Conservation (phyloP, 441 rosid species). For the Geranium incanum region DNA sequence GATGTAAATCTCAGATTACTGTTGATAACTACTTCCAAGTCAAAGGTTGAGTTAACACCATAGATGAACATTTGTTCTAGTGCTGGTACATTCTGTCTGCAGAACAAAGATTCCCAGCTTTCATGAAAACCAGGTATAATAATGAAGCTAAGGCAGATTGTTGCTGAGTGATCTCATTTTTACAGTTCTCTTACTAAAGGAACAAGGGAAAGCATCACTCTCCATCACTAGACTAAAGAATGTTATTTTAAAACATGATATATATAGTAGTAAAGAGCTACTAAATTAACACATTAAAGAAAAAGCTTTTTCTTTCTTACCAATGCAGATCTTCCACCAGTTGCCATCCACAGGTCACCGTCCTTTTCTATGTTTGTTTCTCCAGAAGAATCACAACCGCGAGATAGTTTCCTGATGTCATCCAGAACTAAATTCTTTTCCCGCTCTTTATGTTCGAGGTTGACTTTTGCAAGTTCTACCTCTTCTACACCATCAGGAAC, state of each 20-base stretch:
- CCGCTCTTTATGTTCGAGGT: conserved; percentile 74
- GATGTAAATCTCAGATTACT: background rate
- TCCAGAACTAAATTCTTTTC: conserved; percentile 66
- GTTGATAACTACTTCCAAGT: background rate
- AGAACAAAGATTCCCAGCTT: conserved; percentile 16
- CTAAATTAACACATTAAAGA: background rate
- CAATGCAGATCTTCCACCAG: conserved; percentile 59
- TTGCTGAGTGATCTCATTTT: background rate
- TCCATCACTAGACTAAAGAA: background rate
- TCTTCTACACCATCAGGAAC: conserved; percentile 98
- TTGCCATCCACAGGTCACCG: conserved; percentile 69
- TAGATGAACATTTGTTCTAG: background rate
- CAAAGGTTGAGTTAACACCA: background rate
- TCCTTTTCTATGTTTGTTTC: conserved; percentile 43
- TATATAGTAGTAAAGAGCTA: background rate
- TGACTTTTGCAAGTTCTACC: conserved; percentile 87
- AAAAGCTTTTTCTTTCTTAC: conserved; percentile 36
- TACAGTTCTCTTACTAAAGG: background rate
- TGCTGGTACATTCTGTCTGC: background rate
- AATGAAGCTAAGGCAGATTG: background rate
- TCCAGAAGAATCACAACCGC: conserved; percentile 42
- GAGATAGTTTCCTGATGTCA: conserved; percentile 77
- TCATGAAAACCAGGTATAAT: conserved; percentile 36
- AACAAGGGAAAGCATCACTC: background rate
- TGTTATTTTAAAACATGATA: background rate